These are phyloP conservation scores for Ligustrum vulgare DNA, from an alignment of 257 asterid species.

Conservation along the genomic window DNA sequence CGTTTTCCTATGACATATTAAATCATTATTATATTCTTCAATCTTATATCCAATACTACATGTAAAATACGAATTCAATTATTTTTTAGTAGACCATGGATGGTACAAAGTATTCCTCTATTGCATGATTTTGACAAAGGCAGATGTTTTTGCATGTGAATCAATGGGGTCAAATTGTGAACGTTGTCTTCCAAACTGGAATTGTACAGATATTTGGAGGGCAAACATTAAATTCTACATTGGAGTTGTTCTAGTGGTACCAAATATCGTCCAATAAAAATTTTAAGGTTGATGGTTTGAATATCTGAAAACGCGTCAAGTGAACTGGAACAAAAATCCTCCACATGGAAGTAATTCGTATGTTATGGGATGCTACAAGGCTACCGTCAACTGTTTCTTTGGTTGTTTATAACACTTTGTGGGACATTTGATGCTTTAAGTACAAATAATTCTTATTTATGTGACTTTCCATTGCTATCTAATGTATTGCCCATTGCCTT, in stretches of 20 bases:
- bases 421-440: slow-evolving; percentile 43
- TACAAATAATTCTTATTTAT: slow-evolving; percentile 43
- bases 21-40: no score
- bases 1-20: no score
- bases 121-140: background rate
- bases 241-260: background rate
- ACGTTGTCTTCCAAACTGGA: slow-evolving; percentile 29
- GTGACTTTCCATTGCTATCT: slow-evolving; percentile 29
- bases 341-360: no score
- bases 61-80: no score
- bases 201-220: slow-evolving; percentile 22
- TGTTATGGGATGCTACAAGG: no score
- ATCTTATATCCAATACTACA: no score
- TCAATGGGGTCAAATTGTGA: slow-evolving; percentile 35
- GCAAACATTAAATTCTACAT: slow-evolving; percentile 13
- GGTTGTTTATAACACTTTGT: slow-evolving; percentile 23
- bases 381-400: background rate
- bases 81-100: no score
- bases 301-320: no score
- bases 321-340: no score
- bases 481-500: slow-evolving; percentile 22
- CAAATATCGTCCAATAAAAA: no score
- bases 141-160: slow-evolving; percentile 17
- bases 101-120: no score
- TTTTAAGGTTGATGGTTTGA: no score